These are phyloP conservation scores for Tolypocladium tundrense DNA, from an alignment of 2,329 filamentous ascomycete genomes.

Conservation along the genomic window DNA sequence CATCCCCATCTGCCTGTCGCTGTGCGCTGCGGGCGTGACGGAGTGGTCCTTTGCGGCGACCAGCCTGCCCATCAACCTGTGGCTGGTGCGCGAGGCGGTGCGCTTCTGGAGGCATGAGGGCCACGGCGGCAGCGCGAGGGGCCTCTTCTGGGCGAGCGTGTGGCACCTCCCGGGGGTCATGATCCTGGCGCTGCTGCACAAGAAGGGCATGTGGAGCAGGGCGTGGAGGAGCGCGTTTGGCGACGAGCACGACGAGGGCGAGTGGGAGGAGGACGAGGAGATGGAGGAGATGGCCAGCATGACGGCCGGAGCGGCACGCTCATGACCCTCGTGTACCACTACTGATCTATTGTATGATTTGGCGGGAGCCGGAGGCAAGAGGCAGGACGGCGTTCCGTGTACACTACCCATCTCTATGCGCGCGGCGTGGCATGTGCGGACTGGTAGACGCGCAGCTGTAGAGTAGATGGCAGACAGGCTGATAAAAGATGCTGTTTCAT, in stretches of 20 bases:
- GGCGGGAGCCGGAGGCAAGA: neutral
- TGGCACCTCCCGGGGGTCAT: conserved; percentile 90
- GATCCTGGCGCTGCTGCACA: conserved; percentile 82
- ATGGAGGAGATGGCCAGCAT: conserved; percentile 28
- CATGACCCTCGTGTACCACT: neutral
- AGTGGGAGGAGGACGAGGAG: conserved; percentile 46
- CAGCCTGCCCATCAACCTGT: conserved; percentile 72
- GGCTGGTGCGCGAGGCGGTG: conserved; percentile 73
- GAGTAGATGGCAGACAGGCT: neutral
- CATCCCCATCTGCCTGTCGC: conserved; percentile 72
- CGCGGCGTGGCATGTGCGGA: neutral
- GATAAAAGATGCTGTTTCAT: neutral
- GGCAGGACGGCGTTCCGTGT: neutral
- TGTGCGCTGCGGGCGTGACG: conserved; percentile 73
- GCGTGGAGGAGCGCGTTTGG: conserved; percentile 64
- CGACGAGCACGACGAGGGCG: conserved; percentile 44
- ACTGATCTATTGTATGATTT: neutral
- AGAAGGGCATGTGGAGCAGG: conserved; percentile 83
- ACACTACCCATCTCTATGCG: neutral
- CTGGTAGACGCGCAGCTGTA: neutral
- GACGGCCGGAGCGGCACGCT: conserved; percentile 12
- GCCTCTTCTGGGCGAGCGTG: conserved; percentile 93
- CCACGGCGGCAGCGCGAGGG: conserved; percentile 67
- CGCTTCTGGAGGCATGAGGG: conserved; percentile 74
- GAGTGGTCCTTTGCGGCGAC: conserved; percentile 77